Evolutionary conservation across 1,284 basidiomycete species (phyloP).

Genomic region (Leccinum subspadiceum): DNA sequence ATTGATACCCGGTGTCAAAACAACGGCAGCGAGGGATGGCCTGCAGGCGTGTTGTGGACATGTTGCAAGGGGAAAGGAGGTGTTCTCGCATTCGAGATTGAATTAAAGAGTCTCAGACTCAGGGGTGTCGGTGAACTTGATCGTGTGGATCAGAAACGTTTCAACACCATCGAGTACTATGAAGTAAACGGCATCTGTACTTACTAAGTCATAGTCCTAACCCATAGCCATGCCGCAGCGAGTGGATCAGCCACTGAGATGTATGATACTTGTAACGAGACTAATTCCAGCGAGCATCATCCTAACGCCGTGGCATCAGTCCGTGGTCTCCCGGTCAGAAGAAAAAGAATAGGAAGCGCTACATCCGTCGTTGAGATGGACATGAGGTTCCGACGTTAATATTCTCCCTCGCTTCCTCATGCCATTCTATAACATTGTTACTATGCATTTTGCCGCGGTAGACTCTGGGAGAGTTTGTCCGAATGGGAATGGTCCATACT

Average conservation of each 20-base stretch:
- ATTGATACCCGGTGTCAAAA: constrained; percentile 11
- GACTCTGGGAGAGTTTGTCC: neutral
- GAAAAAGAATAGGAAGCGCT: neutral
- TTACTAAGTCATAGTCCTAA: constrained; percentile 6
- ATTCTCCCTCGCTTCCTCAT: neutral
- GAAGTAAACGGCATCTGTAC: constrained; percentile 9
- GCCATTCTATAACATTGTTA: too few relatives aligned
- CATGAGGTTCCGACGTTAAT: neutral
- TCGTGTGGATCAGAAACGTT: constrained; percentile 28
- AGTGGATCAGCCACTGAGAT: constrained; percentile 10
- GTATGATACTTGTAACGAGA: neutral
- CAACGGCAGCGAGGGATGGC: constrained; percentile 7
- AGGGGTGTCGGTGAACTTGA: constrained; percentile 17
- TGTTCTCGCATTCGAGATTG: constrained; percentile 25
- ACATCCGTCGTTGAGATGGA: neutral
- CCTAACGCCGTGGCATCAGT: constrained; percentile 8
- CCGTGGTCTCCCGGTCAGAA: neutral
- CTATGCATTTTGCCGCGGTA: neutral
- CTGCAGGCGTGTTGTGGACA: constrained; percentile 13
- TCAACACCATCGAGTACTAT: constrained; percentile 13
- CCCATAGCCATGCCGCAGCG: neutral
- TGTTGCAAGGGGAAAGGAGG: constrained; percentile 22
- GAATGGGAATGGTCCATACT: neutral
- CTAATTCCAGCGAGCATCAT: constrained; percentile 8
- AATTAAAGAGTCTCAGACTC: constrained; percentile 25